These are phyloP conservation scores for Xylaria grammica DNA, from an alignment of 495 filamentous ascomycete species.

Conservation along the genomic window DNA sequence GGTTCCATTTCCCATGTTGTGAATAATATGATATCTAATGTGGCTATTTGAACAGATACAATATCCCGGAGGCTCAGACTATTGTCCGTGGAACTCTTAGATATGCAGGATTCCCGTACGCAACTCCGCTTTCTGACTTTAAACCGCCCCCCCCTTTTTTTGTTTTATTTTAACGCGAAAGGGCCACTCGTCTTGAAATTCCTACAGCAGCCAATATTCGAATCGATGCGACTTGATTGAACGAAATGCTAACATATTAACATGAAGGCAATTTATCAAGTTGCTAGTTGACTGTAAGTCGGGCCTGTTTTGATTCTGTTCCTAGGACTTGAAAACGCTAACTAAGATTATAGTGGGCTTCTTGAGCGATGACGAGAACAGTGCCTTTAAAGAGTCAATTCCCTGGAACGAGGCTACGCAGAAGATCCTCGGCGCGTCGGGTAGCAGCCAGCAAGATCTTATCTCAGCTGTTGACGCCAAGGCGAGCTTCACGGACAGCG, in stretches of 20 bases:
- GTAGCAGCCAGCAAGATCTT: slow-evolving; percentile 68
- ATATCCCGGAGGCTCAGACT: slow-evolving; percentile 83
- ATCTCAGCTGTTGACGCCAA: slow-evolving; percentile 74
- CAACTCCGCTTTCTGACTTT: neutral
- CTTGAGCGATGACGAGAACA: slow-evolving; percentile 68
- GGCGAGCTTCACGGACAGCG: slow-evolving; percentile 68
- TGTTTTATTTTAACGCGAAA: neutral
- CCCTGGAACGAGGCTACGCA: slow-evolving; percentile 83
- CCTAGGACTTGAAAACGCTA: neutral
- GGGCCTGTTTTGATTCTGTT: neutral
- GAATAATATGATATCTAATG: neutral
- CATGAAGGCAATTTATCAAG: slow-evolving; percentile 69
- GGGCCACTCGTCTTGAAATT: too few relatives aligned
- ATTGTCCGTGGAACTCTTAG: slow-evolving; percentile 77
- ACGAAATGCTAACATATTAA: neutral
- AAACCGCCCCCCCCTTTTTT: neutral
- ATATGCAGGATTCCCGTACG: slow-evolving; percentile 77
- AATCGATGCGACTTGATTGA: neutral
- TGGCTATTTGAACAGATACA: slow-evolving; percentile 55
- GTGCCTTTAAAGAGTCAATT: slow-evolving; percentile 64
- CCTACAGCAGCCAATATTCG: neutral
- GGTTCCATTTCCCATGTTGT: neutral
- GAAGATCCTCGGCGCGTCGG: slow-evolving; percentile 71
- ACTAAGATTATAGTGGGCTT: slow-evolving; percentile 48
- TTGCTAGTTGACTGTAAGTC: slow-evolving; percentile 80